Evolutionary conservation across 495 filamentous ascomycete genomes (phyloP).

Genomic region (Apodospora peruviana): DNA sequence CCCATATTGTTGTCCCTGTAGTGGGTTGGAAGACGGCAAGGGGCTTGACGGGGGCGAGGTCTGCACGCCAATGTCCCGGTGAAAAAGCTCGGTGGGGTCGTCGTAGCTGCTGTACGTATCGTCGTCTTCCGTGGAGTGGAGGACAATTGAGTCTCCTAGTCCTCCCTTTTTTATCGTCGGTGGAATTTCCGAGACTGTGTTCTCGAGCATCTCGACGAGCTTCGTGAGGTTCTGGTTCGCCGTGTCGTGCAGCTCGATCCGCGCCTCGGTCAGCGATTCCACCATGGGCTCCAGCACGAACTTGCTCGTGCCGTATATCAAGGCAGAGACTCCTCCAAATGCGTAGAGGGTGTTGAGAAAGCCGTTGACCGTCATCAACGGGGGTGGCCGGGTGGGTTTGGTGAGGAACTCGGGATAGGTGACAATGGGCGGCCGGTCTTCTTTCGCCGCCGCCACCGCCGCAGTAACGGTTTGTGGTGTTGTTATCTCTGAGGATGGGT

Average conservation of each 20-base stretch:
- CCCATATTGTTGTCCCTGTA: constrained; percentile 2
- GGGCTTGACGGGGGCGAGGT: constrained; percentile 54
- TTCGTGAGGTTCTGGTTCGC: constrained; percentile 57
- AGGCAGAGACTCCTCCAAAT: constrained; percentile 61
- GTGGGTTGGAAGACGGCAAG: constrained; percentile 4
- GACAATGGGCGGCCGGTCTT: constrained; percentile 76
- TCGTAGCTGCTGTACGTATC: constrained; percentile 41
- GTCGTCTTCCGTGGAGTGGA: constrained; percentile 12
- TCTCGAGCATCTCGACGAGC: constrained; percentile 70
- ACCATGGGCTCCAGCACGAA: constrained; percentile 82
- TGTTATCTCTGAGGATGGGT: background rate
- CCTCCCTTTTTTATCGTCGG: constrained; percentile 4
- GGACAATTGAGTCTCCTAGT: background rate
- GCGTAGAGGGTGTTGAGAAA: constrained; percentile 76
- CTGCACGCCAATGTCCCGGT: constrained; percentile 83
- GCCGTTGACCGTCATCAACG: constrained; percentile 69
- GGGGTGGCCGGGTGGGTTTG: constrained; percentile 54
- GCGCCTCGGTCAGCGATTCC: constrained; percentile 63
- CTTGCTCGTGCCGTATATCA: constrained; percentile 75
- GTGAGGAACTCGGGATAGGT: constrained; percentile 95
- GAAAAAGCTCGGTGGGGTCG: constrained; percentile 80
- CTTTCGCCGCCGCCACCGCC: constrained; percentile 11
- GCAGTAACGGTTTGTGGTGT: constrained; percentile 7
- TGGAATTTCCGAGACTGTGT: constrained; percentile 56
- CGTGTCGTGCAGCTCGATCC: constrained; percentile 71